These are phyloP conservation scores for Avena eriantha DNA, from an alignment of 176 grass and related monocot species.

Conservation along the genomic window DNA sequence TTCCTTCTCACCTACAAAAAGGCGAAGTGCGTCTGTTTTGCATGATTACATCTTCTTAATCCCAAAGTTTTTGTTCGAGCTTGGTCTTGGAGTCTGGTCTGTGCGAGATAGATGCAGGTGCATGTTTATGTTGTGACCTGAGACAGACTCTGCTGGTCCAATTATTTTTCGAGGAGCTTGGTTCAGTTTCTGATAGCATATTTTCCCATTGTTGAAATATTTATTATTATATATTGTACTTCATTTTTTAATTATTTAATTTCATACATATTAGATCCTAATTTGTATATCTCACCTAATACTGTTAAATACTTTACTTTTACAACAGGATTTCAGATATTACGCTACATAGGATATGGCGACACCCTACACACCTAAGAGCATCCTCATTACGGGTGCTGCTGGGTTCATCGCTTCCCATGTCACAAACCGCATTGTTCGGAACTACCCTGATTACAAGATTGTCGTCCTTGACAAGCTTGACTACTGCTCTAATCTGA, in stretches of 20 bases:
- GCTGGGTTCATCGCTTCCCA: constrained; percentile 88
- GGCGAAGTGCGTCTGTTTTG: background rate
- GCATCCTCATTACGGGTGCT: constrained; percentile 81
- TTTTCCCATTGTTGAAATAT: constrained; percentile 16
- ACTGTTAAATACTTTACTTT: background rate
- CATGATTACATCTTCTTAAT: background rate
- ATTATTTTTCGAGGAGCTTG: constrained; percentile 2
- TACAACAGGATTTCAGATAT: constrained; percentile 33
- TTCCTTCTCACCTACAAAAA: background rate
- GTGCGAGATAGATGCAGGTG: background rate
- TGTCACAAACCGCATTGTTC: constrained; percentile 71
- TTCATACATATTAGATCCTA: background rate
- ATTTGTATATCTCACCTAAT: background rate
- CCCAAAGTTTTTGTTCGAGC: background rate
- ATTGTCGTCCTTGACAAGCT: constrained; percentile 91
- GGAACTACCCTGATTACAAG: constrained; percentile 85
- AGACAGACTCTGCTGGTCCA: background rate
- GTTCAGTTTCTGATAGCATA: background rate
- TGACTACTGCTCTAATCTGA: constrained; percentile 92
- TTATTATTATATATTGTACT: background rate
- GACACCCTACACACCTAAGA: constrained; percentile 63
- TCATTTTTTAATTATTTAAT: background rate
- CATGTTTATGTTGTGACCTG: background rate
- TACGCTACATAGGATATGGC: constrained; percentile 48
- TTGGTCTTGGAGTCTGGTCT: background rate